These are phyloP conservation scores for Neopestalotiopsis sp. DNA, from an alignment of 2,329 filamentous ascomycete species.

Conservation along the genomic window DNA sequence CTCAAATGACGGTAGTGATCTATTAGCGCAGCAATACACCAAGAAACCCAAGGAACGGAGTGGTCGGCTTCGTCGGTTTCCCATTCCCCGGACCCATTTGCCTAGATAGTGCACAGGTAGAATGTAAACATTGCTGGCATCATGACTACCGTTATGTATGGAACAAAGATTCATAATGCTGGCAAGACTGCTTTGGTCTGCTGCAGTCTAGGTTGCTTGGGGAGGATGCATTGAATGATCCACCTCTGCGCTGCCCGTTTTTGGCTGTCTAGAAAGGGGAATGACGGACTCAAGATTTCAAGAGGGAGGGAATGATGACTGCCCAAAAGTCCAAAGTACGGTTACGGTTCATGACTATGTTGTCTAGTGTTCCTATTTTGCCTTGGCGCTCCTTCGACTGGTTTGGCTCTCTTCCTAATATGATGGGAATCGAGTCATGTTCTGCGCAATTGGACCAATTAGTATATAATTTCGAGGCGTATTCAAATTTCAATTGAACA, in stretches of 20 bases:
- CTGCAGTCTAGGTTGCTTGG: not conserved
- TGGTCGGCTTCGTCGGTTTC: not conserved
- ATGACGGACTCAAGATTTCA: not conserved
- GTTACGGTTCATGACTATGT: no score
- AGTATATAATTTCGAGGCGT: no score
- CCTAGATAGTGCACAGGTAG: not conserved
- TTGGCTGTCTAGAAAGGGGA: not conserved
- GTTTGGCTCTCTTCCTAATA: no score
- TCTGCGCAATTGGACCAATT: no score
- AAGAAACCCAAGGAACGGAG: conserved; percentile 4
- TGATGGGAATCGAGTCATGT: no score
- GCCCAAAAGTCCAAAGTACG: no score
- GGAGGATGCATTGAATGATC: not conserved
- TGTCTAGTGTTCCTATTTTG: no score
- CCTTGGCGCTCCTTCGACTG: no score
- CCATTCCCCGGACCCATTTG: conserved; percentile 12
- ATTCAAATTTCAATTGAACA: no score
- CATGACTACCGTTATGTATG: not conserved
- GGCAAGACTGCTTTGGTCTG: not conserved
- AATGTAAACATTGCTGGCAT: not conserved
- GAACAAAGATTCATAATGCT: no score
- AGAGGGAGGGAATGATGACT: no score
- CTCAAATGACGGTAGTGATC: conserved; percentile 3
- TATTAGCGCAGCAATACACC: not conserved
- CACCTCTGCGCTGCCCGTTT: not conserved